Conservation (phyloP, 2,329 filamentous ascomycete genomes). For the Pestalotiopsis sp. region DNA sequence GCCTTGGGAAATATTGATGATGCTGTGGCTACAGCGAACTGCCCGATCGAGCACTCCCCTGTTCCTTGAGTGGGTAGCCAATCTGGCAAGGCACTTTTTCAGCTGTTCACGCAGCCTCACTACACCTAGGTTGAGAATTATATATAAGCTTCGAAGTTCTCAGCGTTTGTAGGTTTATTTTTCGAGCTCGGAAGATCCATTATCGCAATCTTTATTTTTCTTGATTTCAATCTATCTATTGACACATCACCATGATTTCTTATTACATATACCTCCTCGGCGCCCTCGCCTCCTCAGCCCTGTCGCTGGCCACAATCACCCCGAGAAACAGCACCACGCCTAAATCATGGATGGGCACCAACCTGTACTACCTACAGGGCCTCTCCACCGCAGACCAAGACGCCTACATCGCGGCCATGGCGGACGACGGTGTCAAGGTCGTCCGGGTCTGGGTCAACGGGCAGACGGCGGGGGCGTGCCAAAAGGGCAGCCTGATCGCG, state of each 20-base stretch:
- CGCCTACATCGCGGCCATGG: conserved; percentile 26
- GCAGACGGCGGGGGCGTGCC: conserved; percentile 20
- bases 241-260: background rate
- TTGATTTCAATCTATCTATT: too few relatives aligned
- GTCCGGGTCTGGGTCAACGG: conserved; percentile 30
- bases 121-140: too few relatives aligned
- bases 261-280: background rate
- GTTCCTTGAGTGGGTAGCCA: background rate
- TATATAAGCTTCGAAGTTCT: too few relatives aligned
- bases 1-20: background rate
- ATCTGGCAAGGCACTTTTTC: background rate
- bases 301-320: background rate
- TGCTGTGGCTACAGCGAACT: background rate
- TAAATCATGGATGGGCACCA: conserved; percentile 28
- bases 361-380: conserved; percentile 30
- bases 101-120: background rate
- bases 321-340: background rate
- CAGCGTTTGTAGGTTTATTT: too few relatives aligned
- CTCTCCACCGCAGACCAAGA: conserved; percentile 26
- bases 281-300: background rate
- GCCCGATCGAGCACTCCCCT: background rate
- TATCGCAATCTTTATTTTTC: too few relatives aligned
- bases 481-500: conserved; percentile 28
- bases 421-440: conserved; percentile 27
- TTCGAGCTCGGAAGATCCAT: too few relatives aligned